Evolutionary conservation across 2,329 filamentous ascomycete species (phyloP).

Genomic region (Colletotrichum sp.): DNA sequence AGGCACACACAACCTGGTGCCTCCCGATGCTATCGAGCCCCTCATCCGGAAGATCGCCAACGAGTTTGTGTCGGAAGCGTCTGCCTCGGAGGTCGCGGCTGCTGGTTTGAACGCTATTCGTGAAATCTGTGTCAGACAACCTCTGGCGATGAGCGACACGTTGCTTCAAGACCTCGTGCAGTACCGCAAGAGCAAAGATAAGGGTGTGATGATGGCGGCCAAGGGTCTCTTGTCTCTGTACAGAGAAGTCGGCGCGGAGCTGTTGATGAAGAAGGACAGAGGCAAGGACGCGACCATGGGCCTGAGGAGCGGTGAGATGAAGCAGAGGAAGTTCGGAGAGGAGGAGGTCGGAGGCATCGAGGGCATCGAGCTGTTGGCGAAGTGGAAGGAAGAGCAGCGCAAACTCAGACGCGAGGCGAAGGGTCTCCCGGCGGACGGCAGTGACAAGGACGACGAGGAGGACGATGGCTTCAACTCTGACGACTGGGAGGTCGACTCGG

Average conservation of each 20-base stretch:
- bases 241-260: constrained; percentile 86
- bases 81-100: constrained; percentile 87
- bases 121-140: constrained; percentile 91
- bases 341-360: constrained; percentile 83
- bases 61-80: constrained; percentile 95
- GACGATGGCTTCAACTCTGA: constrained; percentile 61
- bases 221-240: constrained; percentile 91
- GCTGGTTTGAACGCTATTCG: constrained; percentile 94
- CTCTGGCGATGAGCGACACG: constrained; percentile 94
- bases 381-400: constrained; percentile 92
- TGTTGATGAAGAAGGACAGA: constrained; percentile 87
- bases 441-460: constrained; percentile 66
- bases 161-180: constrained; percentile 94
- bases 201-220: constrained; percentile 98
- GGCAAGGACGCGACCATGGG: constrained; percentile 91
- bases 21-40: constrained; percentile 90
- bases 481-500: constrained; percentile 67
- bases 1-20: constrained; percentile 87
- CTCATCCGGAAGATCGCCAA: constrained; percentile 95
- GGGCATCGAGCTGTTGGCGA: constrained; percentile 86
- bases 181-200: constrained; percentile 97
- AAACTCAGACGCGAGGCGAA: constrained; percentile 73
- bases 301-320: constrained; percentile 75
- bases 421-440: constrained; percentile 68
- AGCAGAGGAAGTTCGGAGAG: constrained; percentile 82